Evolutionary conservation across 495 filamentous ascomycete genomes (phyloP).

Genomic region (Penicillium odoratum): DNA sequence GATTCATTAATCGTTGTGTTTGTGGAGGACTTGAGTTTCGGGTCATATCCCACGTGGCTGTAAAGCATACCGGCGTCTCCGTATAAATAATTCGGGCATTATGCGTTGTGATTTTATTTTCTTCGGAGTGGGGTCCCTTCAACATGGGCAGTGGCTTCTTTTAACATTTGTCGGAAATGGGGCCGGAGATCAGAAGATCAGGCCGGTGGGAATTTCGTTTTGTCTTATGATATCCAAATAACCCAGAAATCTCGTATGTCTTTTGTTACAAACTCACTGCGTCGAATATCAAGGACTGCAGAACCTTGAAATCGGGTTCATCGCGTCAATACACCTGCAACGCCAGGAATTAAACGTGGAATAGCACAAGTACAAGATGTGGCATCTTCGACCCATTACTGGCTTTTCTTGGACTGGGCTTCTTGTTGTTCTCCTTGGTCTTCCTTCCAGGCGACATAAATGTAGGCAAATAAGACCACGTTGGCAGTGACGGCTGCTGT

Average conservation of each 20-base stretch:
- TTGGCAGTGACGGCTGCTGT: constrained; percentile 88
- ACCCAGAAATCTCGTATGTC: background rate
- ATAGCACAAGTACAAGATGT: constrained; percentile 1
- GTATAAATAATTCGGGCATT: constrained; percentile 15
- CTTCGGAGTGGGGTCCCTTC: constrained; percentile 16
- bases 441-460: constrained; percentile 88
- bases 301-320: background rate
- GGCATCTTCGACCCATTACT: constrained; percentile 29
- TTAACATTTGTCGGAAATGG: constrained; percentile 12
- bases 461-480: constrained; percentile 84
- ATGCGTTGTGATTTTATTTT: constrained; percentile 7
- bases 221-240: constrained; percentile 7
- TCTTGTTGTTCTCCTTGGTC: constrained; percentile 68
- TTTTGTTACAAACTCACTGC: background rate
- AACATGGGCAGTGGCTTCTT: constrained; percentile 21
- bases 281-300: background rate
- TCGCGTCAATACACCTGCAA: constrained; percentile 7
- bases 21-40: background rate
- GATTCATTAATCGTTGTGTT: constrained; percentile 5
- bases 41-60: background rate
- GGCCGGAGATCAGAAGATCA: background rate
- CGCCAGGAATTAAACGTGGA: constrained; percentile 3
- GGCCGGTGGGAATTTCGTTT: background rate
- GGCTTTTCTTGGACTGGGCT: constrained; percentile 61
- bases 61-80: constrained; percentile 25